Evolutionary conservation across 2,329 filamentous ascomycete genomes (phyloP), one percentile per base, ranked within the genome.

Genomic region (Fusarium nelsonii): DNA sequence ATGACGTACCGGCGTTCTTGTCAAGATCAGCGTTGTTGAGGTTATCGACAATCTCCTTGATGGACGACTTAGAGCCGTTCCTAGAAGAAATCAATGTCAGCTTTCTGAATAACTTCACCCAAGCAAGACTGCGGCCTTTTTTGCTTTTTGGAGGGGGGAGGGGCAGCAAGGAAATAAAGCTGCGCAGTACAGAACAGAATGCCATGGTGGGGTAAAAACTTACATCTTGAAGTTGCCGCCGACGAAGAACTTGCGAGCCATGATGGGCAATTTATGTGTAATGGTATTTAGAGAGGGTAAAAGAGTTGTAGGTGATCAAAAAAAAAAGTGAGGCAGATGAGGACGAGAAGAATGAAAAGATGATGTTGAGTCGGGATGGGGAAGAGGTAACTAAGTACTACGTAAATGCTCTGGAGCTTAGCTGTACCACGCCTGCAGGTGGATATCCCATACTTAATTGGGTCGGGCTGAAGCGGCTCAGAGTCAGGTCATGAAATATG

Each of bases 171-270:
- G 48, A 45, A 61, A 36, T 39, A 39, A 37, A 53, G 48, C 46
- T 46, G 46, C 63, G 54, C 33, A 58, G 45, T 61, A 20, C 36
- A 55, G 64, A 61, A 67, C 43, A 66, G 20, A 58, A 49, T 57
- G 52, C 56, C 56, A 72, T 69, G 64, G 74, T 69, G 69, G 73
- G 74, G 75, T 72, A 75, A 75, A 70, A 75, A 70, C 87, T 80
- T 85, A 97, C 94, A 98, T 98, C 89, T 99, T 98, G 87, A 98
- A 98, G 91, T 99, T 99, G 80, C 94, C 94, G 83, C 94, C 94
- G 82, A 97, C 92, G 82, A 97, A 97, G 88, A 97, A 97, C 87
- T 94, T 92, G 87, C 94, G 94, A 88, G 91, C 88, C 94, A 97
- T 97, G 78, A 78, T 93, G 88, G 84, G 76, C 75, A 69, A 78